phyloP scores from a whole-genome alignment of 2,329 filamentous ascomycete species.

The Canariomyces notabilis region DNA sequence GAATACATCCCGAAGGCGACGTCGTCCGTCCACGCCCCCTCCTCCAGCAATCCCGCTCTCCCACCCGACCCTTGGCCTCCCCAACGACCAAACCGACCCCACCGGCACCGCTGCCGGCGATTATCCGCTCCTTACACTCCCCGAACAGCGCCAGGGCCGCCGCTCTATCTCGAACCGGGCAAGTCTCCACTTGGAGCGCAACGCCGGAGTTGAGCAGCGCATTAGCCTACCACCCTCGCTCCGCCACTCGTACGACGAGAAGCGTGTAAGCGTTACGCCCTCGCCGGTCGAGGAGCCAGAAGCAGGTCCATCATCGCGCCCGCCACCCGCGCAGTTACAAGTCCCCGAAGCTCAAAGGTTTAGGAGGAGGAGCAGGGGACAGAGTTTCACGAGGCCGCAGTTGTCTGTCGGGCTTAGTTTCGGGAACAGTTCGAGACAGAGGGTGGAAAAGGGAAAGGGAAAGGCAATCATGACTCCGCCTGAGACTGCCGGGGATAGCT shows the following conservation, averaged over 20 bases:
- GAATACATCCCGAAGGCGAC: conserved; percentile 31
- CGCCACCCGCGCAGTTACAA: conserved; percentile 7
- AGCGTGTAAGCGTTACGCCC: conserved; percentile 31
- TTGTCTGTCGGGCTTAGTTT: conserved; percentile 24
- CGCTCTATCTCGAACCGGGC: conserved; percentile 40
- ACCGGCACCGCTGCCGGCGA: conserved; percentile 39
- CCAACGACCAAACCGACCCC: conserved; percentile 34
- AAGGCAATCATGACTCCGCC: conserved; percentile 44
- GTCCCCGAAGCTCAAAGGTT: conserved; percentile 20
- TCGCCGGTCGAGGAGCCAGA: conserved; percentile 25
- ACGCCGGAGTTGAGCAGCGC: conserved; percentile 41
- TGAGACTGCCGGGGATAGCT: conserved; percentile 33
- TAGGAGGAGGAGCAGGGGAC: conserved; percentile 28
- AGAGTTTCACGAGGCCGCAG: conserved; percentile 27
- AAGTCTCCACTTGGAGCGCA: conserved; percentile 49
- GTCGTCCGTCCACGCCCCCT: conserved; percentile 50
- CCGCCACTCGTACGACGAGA: conserved; percentile 50
- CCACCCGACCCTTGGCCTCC: conserved; percentile 39
- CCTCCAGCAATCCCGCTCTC: conserved; percentile 47
- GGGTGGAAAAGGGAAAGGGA: conserved; percentile 40
- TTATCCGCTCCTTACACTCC: conserved; percentile 47
- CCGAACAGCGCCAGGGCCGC: conserved; percentile 45
- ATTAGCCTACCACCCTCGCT: conserved; percentile 51
- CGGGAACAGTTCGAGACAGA: conserved; percentile 13
- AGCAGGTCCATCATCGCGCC: conserved; percentile 26